Percentiles rank a stretch among this genome's conserved stretches.
Evolutionary conservation across 2,329 filamentous ascomycete species (phyloP).

Genomic region (Penicillium sp.): DNA sequence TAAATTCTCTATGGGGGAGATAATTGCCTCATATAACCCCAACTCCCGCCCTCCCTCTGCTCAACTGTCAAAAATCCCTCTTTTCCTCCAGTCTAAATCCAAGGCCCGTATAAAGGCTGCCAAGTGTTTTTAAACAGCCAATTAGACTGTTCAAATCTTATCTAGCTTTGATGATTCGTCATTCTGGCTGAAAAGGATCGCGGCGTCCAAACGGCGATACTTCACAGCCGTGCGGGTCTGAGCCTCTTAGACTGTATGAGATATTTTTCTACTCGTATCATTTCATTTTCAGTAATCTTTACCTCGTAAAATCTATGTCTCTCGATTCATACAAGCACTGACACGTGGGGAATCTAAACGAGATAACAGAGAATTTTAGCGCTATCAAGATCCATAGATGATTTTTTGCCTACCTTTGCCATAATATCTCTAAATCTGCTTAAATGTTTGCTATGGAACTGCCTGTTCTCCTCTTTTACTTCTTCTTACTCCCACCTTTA

Average conservation of each 20-base stretch:
- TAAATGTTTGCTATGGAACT: neutral
- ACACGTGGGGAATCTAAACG: neutral
- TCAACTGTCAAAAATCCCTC: neutral
- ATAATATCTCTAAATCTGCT: neutral
- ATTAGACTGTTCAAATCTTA: neutral
- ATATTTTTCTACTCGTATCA: neutral
- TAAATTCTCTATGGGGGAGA: constrained; percentile 5
- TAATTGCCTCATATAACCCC: constrained; percentile 10
- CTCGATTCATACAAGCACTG: neutral
- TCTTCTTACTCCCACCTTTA: neutral
- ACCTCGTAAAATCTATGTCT: neutral
- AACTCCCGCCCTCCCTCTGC: neutral
- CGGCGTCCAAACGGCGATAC: neutral
- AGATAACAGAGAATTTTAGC: neutral
- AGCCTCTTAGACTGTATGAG: neutral
- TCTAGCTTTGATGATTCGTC: neutral
- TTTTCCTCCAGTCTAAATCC: neutral
- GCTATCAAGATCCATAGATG: neutral
- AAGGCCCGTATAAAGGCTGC: neutral
- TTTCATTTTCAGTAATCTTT: neutral
- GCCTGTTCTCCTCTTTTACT: neutral
- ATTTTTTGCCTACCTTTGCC: neutral
- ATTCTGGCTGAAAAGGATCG: neutral
- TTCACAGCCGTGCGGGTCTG: no score
- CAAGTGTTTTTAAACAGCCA: neutral